Percentiles rank a stretch among this genome's conserved stretches.
These are phyloP conservation scores for Arthrobotrys sinensis DNA, from an alignment of 2,329 filamentous ascomycete genomes.

Conservation along the genomic window DNA sequence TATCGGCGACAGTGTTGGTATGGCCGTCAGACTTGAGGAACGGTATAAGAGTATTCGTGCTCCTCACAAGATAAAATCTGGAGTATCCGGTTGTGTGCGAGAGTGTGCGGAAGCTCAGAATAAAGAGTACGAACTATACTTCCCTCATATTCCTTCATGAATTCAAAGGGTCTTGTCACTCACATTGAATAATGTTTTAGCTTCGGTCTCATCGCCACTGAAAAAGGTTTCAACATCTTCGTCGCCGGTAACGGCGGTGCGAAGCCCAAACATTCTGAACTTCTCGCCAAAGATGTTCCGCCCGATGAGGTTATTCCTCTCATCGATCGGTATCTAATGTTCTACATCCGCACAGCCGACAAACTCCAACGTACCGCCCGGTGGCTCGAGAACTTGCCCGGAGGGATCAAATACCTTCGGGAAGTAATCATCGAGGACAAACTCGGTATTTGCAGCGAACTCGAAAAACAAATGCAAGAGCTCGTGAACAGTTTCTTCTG, in stretches of 20 bases:
- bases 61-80: constrained; percentile 92
- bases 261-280: constrained; percentile 84
- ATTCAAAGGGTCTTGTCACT: not conserved
- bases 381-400: constrained; percentile 87
- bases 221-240: constrained; percentile 94
- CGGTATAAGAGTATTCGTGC: constrained; percentile 91
- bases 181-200: constrained; percentile 67
- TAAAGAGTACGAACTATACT: constrained; percentile 77
- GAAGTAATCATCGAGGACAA: constrained; percentile 88
- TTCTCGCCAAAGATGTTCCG: constrained; percentile 88
- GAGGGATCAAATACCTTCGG: constrained; percentile 85
- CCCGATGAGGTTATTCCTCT: constrained; percentile 86
- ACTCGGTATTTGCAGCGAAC: constrained; percentile 84
- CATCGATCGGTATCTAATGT: constrained; percentile 89
- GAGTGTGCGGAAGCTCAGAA: constrained; percentile 94
- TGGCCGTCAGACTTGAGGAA: constrained; percentile 89
- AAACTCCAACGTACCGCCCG: constrained; percentile 89
- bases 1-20: constrained; percentile 89
- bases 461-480: constrained; percentile 89
- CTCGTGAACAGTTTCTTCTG: constrained; percentile 88
- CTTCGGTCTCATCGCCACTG: constrained; percentile 91
- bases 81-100: constrained; percentile 90
- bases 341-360: constrained; percentile 94
- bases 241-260: constrained; percentile 91
- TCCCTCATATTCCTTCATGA: not conserved